Evolutionary conservation across 768 basidiomycete genomes (phyloP).

Genomic region (Russula abietina): DNA sequence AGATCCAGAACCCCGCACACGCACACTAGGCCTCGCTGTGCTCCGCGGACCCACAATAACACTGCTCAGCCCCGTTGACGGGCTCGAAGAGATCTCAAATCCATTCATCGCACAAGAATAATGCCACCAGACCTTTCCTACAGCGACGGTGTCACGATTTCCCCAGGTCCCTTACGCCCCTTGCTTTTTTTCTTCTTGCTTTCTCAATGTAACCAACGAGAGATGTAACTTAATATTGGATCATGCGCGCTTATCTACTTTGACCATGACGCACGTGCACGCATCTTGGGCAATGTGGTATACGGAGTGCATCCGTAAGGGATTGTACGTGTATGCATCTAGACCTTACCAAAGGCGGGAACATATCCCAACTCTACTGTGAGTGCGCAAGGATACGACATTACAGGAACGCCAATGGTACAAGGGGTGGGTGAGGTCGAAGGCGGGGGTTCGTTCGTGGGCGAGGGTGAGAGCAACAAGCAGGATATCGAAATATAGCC

Average conservation of each 20-base stretch:
- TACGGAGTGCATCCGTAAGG: background rate
- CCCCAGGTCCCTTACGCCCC: background rate
- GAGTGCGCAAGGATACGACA: background rate
- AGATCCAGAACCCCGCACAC: constrained; percentile 61
- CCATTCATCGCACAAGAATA: constrained; percentile 74
- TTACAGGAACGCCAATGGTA: background rate
- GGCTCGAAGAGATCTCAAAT: constrained; percentile 90
- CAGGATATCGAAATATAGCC: constrained; percentile 15
- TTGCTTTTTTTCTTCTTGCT: background rate
- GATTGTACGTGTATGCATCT: background rate
- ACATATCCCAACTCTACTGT: background rate
- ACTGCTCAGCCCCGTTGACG: constrained; percentile 89
- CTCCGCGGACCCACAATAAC: constrained; percentile 93
- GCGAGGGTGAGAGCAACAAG: background rate
- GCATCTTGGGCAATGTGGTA: background rate
- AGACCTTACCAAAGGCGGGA: background rate
- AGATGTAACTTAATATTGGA: constrained; percentile 8
- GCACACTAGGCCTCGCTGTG: constrained; percentile 77
- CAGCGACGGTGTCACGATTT: background rate
- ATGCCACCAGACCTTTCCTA: constrained; percentile 4
- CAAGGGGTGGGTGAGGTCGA: background rate
- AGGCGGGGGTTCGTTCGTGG: background rate
- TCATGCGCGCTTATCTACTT: constrained; percentile 15
- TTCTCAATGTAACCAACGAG: background rate
- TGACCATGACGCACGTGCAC: background rate